Evolutionary conservation across 306 rosid species (phyloP), one percentile per base, ranked within the genome.

Genomic region (Myrica gale): DNA sequence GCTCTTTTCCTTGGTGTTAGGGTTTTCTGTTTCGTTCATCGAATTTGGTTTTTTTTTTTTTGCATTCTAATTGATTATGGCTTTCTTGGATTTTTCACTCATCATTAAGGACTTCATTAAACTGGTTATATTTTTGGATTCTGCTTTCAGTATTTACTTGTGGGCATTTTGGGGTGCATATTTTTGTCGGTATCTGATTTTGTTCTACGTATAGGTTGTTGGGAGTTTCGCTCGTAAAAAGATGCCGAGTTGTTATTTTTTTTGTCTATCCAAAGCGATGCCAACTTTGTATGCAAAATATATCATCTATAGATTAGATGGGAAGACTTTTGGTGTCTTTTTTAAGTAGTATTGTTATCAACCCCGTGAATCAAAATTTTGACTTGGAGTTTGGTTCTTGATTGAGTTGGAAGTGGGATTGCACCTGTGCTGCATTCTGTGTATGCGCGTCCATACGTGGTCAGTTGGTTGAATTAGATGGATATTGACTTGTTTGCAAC

Each of bases 381-480:
- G 50, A 9, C 7, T 66, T 41, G 2, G 51, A 42, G 70, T 16
- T 32, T 9, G 46, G 16, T 66, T 66, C 23, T 17, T 66, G 50
- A 41, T 42, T 66, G 70, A 17, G 26, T n/a, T 66, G 47, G 70
- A 66, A 42, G 19, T 2, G 10, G 48, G 70, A 42, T 42, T 66
- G 50, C 70, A 42, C 48, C 70, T 66, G 15, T 41, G 70, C 50
- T 66, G 50, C 46, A 8, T 43, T 65, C 4, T 65, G 70, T 65
- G 70, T 16, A 63, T 41, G 45, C 17, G 48, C 16, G 23, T 65
- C 50, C 46, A 2, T 32, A 32, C 2, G 37, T 32, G 37, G 37
- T 32, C 37, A 32, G 37, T 32, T 32, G 37, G 37, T 32, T 32
- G 37, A 32, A 32, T 32, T 32, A 3, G 37, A 32, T 32, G 37